Conservation (phyloP, 768 basidiomycete genomes). For the Amanita pseudoporphyria region DNA sequence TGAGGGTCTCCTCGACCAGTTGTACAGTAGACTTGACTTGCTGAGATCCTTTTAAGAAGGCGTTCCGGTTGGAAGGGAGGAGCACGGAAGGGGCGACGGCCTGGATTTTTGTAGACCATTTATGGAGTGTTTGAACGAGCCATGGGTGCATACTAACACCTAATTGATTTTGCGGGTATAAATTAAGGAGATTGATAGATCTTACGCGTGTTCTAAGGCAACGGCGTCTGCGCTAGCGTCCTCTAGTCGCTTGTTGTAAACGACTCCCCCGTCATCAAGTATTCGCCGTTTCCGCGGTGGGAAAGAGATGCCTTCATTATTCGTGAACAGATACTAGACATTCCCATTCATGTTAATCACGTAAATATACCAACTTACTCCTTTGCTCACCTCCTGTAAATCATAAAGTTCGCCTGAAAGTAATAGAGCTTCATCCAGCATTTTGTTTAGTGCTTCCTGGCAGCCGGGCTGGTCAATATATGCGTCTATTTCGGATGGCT, state of each 20-base stretch:
- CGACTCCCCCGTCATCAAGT: conserved; percentile 22
- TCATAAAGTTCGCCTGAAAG: conserved; percentile 61
- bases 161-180: no score
- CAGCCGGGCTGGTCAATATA: conserved; percentile 30
- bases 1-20: conserved; percentile 67
- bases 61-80: conserved; percentile 57
- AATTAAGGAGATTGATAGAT: conserved; percentile 7
- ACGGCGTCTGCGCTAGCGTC: conserved; percentile 32
- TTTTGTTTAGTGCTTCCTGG: conserved; percentile 33
- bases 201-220: conserved; percentile 45
- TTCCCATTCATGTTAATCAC: neutral
- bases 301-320: conserved; percentile 35
- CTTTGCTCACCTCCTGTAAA: conserved; percentile 49
- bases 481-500: conserved; percentile 28
- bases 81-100: conserved; percentile 79
- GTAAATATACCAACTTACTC: neutral
- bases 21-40: conserved; percentile 57
- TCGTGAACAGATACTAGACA: conserved; percentile 32
- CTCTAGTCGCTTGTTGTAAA: conserved; percentile 28
- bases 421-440: conserved; percentile 50
- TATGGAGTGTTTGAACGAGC: conserved; percentile 68
- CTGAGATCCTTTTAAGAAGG: conserved; percentile 53
- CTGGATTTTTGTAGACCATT: conserved; percentile 96
- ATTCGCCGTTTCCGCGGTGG: conserved; percentile 53
- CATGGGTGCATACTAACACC: conserved; percentile 50